Evolutionary conservation across 164 flowering plant genomes (phyloP).

Genomic region (Stephania cephalantha): DNA sequence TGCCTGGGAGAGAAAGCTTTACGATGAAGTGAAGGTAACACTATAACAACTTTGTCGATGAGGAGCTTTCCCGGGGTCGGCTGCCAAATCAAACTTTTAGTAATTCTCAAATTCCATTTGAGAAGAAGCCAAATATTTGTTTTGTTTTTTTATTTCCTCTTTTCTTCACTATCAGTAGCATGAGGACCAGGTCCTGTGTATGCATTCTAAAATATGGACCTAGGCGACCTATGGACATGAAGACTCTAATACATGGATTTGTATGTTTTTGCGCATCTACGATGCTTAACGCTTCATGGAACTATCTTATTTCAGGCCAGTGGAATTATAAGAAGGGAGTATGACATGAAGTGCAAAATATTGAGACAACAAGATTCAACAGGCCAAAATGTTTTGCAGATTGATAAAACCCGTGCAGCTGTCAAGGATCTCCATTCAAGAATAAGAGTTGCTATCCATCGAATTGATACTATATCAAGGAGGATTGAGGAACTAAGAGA

Average conservation of each 20-base stretch:
- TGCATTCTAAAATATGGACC: too few species aligned
- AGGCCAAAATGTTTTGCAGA: conserved; percentile 33
- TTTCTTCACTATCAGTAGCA: too few species aligned
- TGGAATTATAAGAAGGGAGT: conserved; percentile 60
- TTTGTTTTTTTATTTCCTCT: too few species aligned
- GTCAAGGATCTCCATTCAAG: conserved; percentile 93
- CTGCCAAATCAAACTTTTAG: neutral
- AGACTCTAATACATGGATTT: neutral
- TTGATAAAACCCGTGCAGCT: conserved; percentile 76
- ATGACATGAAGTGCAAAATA: conserved; percentile 61
- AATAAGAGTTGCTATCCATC: conserved; percentile 75
- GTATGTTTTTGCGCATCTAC: neutral
- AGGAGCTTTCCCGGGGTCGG: neutral
- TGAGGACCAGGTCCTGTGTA: too few species aligned
- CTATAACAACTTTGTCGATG: neutral
- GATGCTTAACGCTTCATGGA: neutral
- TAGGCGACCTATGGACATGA: too few species aligned
- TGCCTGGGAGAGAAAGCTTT: conserved; percentile 98
- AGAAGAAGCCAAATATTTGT: too few species aligned
- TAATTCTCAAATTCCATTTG: neutral
- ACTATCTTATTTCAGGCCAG: conserved; percentile 55
- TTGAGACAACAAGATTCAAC: conserved; percentile 66
- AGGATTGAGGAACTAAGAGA: conserved; percentile 86
- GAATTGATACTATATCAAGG: conserved; percentile 81
- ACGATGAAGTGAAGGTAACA: conserved; percentile 94